Base-by-base conservation (phyloP, 768 basidiomycete species). In the Xerocomellus dryophilus region DNA sequence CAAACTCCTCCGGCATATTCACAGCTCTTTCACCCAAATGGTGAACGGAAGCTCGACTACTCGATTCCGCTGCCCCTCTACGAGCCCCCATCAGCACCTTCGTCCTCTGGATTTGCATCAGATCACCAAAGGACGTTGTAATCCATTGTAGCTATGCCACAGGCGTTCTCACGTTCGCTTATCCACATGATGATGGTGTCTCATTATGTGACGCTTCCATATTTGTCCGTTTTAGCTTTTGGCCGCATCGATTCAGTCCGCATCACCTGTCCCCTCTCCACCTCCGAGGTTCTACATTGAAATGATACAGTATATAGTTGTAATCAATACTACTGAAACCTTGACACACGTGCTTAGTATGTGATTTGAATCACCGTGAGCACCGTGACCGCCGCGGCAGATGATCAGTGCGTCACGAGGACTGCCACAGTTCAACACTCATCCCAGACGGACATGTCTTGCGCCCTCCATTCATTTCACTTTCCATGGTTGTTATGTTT, bases 1-100 rank as follows among this genome's bases (percentile, higher is more conserved):
- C 67, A 69, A 14, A 61, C 61, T 40, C 80, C 90, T 18, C 91
- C 90, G 2, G 79, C 84, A 4, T 93, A 93, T 64, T 89, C 87
- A 6, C 88, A 90, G 59, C 75, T 93, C 18, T 93, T 85, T 71
- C 73, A 91, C 63, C 62, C 74, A 17, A 87, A 88, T 60, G 90
- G 91, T 17, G 85, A 90, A 48, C 78, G 78, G 50, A 87, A 83
- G 71, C 75, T 88, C 45, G 88, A 91, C 63, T 77, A 80, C 56
- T 81, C 79, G n/a, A 61, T 46, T 15, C 85, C 83, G 14, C 70
- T 89, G 40, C 90, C 89, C 0, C 73, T 79, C 21, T 89, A 89
- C 63, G 80, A 79, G 15, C 84, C 81, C 50, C 57, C 59, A 18
- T 42, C 38, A 15, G 35, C 48, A n/a, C 41, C 58, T 32, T 60